Evolutionary conservation across 371 early-diverging fungal species (phyloP).

Genomic region (Choanephora cucurbitarum): DNA sequence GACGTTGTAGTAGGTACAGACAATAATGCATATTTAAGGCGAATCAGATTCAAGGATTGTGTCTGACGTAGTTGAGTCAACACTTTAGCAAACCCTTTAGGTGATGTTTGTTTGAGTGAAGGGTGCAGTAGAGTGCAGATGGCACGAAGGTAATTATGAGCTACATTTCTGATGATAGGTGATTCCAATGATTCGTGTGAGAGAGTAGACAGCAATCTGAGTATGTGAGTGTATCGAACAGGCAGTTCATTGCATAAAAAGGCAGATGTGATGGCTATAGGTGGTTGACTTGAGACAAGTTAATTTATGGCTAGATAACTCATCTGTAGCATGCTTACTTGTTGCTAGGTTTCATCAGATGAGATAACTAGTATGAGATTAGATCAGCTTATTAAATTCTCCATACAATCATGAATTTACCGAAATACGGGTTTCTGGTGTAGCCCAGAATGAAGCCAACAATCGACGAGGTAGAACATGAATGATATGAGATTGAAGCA

Average conservation of each 20-base stretch:
- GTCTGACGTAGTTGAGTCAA: constrained; percentile 37
- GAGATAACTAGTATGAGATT: constrained; percentile 8
- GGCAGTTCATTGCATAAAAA: constrained; percentile 74
- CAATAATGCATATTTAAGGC: constrained; percentile 44
- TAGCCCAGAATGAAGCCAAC: constrained; percentile 41
- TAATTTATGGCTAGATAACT: neutral
- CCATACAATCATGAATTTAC: constrained; percentile 20
- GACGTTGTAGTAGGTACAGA: constrained; percentile 20
- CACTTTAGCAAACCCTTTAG: constrained; percentile 47
- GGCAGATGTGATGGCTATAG: constrained; percentile 51
- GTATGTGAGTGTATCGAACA: constrained; percentile 66
- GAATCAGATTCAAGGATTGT: constrained; percentile 40
- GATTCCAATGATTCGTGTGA: constrained; percentile 36
- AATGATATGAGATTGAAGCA: constrained; percentile 48
- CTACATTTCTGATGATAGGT: constrained; percentile 39
- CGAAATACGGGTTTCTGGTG: constrained; percentile 42
- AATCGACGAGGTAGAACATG: constrained; percentile 43
- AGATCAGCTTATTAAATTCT: neutral
- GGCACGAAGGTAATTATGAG: constrained; percentile 47
- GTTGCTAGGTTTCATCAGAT: neutral
- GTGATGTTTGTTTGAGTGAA: constrained; percentile 33
- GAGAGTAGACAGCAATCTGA: constrained; percentile 50
- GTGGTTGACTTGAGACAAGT: constrained; percentile 12
- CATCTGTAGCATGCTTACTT: no score
- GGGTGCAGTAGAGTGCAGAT: constrained; percentile 47